phyloP scores from a whole-genome alignment of 2,329 filamentous ascomycete genomes.

The Ascochyta lentis region DNA sequence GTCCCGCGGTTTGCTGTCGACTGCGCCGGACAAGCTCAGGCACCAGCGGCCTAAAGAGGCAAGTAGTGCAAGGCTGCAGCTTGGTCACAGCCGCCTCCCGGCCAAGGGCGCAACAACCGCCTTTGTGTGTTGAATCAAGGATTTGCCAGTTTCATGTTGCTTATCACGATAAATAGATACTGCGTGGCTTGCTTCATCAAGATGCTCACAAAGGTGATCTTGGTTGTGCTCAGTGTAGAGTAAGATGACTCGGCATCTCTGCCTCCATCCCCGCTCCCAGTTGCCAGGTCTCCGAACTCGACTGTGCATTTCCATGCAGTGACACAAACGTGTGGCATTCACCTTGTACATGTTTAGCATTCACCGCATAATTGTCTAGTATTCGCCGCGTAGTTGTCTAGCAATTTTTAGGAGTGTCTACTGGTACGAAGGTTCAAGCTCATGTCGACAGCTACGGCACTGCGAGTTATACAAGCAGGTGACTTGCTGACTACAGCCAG shows the following conservation, averaged over 20 bases:
- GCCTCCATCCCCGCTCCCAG: constrained; percentile 1
- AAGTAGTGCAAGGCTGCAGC: constrained; percentile 14
- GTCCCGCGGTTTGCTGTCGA: constrained; percentile 15
- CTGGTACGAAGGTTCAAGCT: too few relatives aligned
- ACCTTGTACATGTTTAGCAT: too few relatives aligned
- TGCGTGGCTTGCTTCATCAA: not conserved
- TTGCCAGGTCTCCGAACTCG: not conserved
- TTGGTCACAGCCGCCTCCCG: not conserved
- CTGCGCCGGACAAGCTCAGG: constrained; percentile 15
- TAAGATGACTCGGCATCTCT: constrained; percentile 6
- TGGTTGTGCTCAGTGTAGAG: not conserved
- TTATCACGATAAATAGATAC: not conserved
- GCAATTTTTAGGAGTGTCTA: too few relatives aligned
- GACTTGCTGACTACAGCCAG: too few relatives aligned
- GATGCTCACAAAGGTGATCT: not conserved
- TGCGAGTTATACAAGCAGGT: not conserved
- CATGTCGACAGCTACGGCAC: not conserved
- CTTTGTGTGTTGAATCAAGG: not conserved
- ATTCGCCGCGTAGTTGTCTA: too few relatives aligned
- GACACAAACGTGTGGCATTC: not conserved
- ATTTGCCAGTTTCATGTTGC: not conserved
- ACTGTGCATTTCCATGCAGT: not conserved
- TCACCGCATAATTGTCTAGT: too few relatives aligned
- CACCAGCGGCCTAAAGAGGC: constrained; percentile 11
- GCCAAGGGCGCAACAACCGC: constrained; percentile 3